Evolutionary conservation across 176 grass and related monocot species (phyloP), one percentile per base, ranked within the genome.

Genomic region (Avena eriantha): DNA sequence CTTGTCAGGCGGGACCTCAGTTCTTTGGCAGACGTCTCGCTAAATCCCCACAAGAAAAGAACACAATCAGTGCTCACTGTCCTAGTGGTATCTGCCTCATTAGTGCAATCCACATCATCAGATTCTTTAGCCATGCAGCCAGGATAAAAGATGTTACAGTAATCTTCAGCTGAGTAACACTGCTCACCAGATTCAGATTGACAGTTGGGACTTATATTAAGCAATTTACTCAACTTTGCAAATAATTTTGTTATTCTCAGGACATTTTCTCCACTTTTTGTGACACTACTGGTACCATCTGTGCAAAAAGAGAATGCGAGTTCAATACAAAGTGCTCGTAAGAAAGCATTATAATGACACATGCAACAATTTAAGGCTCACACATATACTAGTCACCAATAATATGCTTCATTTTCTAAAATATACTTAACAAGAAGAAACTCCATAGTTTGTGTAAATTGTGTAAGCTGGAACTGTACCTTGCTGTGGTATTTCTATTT

Each of bases 1-100:
- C 83, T 81, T 84, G 64, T 67, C 53, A 98, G 90, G 29, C 68
- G 61, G 18, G 46, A 56, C 89, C 85, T 95, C 79, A 98, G 77
- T 55, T 98, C 80, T 31, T 69, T 86, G 36, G 50, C 69, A 56
- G 88, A 93, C 74, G 77, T 82, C 39, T 56, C 78, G 65, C 73
- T 63, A 83, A 92, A 94, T 15, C 92, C 96, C 96, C 93, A 98
- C 51, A 98, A 75, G 50, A 98, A 91, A 72, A 98, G 2, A 61
- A 98, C 85, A 48, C 91, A 88, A 76, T 88, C 68, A 33, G 73
- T 87, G 55, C 76, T 91, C 49, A 84, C 43, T 89, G 66, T 64
- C 76, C 69, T 85, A 36, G 45, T 61, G 50, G 79, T 75, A 81
- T 92, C 79, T 53, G 74, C 35, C 77, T 64, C 72, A 71, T 65